phyloP scores from a whole-genome alignment of 495 filamentous ascomycete genomes.

The Podospora appendiculata region DNA sequence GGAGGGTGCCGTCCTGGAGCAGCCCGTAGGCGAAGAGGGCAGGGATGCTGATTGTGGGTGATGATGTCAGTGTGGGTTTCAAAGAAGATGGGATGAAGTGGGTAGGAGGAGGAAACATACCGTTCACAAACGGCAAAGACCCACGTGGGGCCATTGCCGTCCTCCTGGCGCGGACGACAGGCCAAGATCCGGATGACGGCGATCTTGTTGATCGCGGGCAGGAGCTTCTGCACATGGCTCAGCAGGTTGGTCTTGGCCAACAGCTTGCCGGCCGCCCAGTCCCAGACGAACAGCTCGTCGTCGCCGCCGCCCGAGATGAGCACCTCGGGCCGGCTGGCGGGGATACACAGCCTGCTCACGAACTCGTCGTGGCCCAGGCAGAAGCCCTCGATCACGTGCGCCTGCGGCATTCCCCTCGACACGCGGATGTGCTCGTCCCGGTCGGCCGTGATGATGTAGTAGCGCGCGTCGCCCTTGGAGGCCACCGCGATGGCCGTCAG shows the following conservation, averaged over 20 bases:
- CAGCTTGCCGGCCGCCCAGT: conserved; percentile 56
- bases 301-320: conserved; percentile 87
- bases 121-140: conserved; percentile 63
- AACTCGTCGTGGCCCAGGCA: conserved; percentile 84
- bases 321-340: conserved; percentile 41
- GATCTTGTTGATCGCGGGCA: conserved; percentile 29
- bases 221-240: conserved; percentile 23
- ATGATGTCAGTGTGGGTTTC: conserved; percentile 15
- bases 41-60: conserved; percentile 40
- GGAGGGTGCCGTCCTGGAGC: conserved; percentile 34
- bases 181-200: conserved; percentile 43
- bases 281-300: conserved; percentile 68
- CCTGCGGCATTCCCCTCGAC: conserved; percentile 73
- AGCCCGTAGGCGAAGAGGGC: conserved; percentile 50
- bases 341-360: conserved; percentile 64
- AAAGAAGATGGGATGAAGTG: background rate
- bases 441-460: conserved; percentile 86
- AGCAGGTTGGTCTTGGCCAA: conserved; percentile 48
- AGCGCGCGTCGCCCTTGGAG: conserved; percentile 33
- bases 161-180: conserved; percentile 5
- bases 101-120: conserved; percentile 31
- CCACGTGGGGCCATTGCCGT: conserved; percentile 9
- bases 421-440: conserved; percentile 96
- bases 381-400: conserved; percentile 80
- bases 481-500: conserved; percentile 65